Percentiles rank a stretch among this genome's conserved stretches.
Evolutionary conservation across 129 eudicot genomes (phyloP).

Genomic region (Arctium lappa): DNA sequence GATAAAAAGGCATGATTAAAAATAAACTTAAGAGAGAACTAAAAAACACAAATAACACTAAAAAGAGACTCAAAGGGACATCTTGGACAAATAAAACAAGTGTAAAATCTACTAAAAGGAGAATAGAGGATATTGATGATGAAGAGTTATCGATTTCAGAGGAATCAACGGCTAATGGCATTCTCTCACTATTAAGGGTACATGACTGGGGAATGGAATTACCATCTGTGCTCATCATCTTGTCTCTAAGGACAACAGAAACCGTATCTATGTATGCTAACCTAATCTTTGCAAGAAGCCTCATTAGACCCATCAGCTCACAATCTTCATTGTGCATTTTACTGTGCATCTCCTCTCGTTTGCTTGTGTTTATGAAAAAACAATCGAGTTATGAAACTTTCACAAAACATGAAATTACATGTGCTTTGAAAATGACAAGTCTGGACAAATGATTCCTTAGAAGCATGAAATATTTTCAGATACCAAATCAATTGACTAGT

Average conservation of each 20-base stretch:
- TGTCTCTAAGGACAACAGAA: slow-evolving; percentile 72
- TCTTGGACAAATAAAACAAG: too few relatives aligned
- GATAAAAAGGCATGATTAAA: too few relatives aligned
- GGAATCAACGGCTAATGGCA: slow-evolving; percentile 96
- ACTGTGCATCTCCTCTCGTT: slow-evolving; percentile 46
- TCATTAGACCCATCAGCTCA: slow-evolving; percentile 83
- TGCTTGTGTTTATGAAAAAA: slow-evolving; percentile 25
- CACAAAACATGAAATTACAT: too few relatives aligned
- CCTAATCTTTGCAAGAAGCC: slow-evolving; percentile 88
- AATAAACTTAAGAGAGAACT: too few relatives aligned
- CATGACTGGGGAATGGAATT: slow-evolving; percentile 51
- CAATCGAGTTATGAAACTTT: too few relatives aligned
- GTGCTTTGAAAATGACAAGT: too few relatives aligned
- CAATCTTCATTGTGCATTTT: slow-evolving; percentile 75
- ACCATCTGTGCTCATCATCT: slow-evolving; percentile 55
- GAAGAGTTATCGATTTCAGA: slow-evolving; percentile 57
- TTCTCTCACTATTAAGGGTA: slow-evolving; percentile 66
- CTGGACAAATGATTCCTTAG: too few relatives aligned
- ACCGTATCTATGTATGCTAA: slow-evolving; percentile 78
- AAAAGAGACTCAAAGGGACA: too few relatives aligned
- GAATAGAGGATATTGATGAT: slow-evolving; percentile 22
- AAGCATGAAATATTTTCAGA: too few relatives aligned
- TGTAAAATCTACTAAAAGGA: too few relatives aligned
- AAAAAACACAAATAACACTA: too few relatives aligned
- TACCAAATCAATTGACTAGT: too few relatives aligned